Base-by-base conservation (phyloP, 2,329 filamentous ascomycete genomes). In the Phialocephala subalpina region DNA sequence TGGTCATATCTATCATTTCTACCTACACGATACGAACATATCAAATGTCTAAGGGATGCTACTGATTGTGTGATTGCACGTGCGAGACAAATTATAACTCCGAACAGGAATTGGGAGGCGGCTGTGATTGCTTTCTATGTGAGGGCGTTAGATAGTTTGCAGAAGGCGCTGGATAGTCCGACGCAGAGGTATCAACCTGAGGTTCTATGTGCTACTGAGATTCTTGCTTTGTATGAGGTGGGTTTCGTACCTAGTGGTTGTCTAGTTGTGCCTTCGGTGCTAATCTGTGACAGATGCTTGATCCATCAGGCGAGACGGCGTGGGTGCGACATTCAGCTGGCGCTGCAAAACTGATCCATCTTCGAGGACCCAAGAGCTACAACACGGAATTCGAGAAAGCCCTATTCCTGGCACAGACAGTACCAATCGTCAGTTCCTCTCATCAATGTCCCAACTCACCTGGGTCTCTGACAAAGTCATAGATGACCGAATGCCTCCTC, bases 371-470 rank as follows among this genome's bases (percentile, higher is more conserved):
- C 2, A 52, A 66, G 8, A 69, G 68, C 8, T 79, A 78, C 58
- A 69, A 67, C 2, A 75, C 76, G 1, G 76, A 78, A 7, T 79
- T 77, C 61, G 78, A 80, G 57, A 78, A 77, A 63, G 70, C 77
- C 0, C 69, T 80, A 4, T 78, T 80, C 29, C 71, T 77, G 16
- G 74, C 73, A 11, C 76, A 79, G 57, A 73, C 74, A 16, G 77
- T 77, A 1, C 71, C 77, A 22, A 75, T 77, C n/a, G 73, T 74
- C 63, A 63, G 71, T 59, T 2, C 6, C 18, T 9, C 16, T 25
- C 12, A 2, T n/a, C 8, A 18, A 55, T 55, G 25, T 33, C 25
- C 5, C 25, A 11, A 40, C 8, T 7, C 42, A 66, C 38, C 59
- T 25, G 57, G 33, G 53, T 20, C 18, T 0, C 57, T 45, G 55